A percentile compares a stretch with the other conserved stretches of the same genome.
Conservation (phyloP, 495 filamentous ascomycete species). For the Xylaria telfairii region DNA sequence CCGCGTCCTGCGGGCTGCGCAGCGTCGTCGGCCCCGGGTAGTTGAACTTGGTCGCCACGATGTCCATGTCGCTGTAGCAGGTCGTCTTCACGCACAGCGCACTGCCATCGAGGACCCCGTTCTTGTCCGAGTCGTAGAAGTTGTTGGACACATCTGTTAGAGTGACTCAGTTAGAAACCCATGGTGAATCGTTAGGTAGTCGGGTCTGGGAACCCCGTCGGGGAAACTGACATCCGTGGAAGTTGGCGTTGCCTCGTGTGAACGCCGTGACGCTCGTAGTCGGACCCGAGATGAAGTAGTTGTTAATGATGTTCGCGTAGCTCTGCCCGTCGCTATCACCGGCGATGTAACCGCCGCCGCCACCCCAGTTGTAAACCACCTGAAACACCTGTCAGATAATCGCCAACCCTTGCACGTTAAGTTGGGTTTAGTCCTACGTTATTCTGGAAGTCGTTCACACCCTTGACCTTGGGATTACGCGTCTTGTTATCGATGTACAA, state of each 20-base stretch:
- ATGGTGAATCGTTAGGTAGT: not conserved
- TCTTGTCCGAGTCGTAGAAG: slow-evolving; percentile 46
- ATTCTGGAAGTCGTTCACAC: slow-evolving; percentile 39
- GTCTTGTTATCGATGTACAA: slow-evolving; percentile 51
- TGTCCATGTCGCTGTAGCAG: slow-evolving; percentile 36
- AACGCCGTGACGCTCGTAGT: slow-evolving; percentile 44
- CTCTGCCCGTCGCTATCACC: slow-evolving; percentile 44
- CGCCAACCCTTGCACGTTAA: not conserved
- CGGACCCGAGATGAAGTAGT: slow-evolving; percentile 52
- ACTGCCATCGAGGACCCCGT: slow-evolving; percentile 45
- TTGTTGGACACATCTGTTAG: slow-evolving; percentile 43
- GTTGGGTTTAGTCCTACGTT: slow-evolving; percentile 24
- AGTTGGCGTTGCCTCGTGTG: slow-evolving; percentile 42
- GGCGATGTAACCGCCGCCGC: slow-evolving; percentile 45
- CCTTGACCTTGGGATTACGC: slow-evolving; percentile 39
- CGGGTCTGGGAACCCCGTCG: too few species aligned
- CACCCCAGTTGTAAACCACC: slow-evolving; percentile 50
- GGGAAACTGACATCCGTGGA: slow-evolving; percentile 39
- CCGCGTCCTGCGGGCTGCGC: slow-evolving; percentile 30
- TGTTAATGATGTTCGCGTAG: slow-evolving; percentile 48
- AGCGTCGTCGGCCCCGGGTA: slow-evolving; percentile 30
- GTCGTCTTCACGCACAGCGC: slow-evolving; percentile 37
- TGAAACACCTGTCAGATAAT: not conserved
- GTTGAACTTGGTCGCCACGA: slow-evolving; percentile 25
- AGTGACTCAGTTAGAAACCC: slow-evolving; percentile 4